A percentile compares a stretch with the other conserved stretches of the same genome.
Evolutionary conservation across 495 filamentous ascomycete genomes (phyloP).

Genomic region (Gamarada debralockiae): DNA sequence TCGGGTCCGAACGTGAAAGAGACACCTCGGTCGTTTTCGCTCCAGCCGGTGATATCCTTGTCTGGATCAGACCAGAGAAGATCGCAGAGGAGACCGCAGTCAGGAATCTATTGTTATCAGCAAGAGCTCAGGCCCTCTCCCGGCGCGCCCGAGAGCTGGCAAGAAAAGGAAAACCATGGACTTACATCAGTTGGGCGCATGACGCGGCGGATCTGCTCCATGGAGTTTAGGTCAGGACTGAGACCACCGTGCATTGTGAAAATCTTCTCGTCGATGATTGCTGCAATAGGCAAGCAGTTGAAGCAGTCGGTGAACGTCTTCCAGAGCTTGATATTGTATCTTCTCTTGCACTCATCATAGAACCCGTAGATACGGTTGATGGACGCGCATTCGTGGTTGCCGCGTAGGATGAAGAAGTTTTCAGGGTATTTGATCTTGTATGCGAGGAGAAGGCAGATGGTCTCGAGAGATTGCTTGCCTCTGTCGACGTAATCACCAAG

Average conservation of each 20-base stretch:
- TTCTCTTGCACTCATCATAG: slow-evolving; percentile 98
- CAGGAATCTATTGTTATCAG: slow-evolving; percentile 79
- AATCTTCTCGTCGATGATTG: slow-evolving; percentile 99
- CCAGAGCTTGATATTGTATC: slow-evolving; percentile 99
- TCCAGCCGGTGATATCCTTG: slow-evolving; percentile 99
- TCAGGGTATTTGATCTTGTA: slow-evolving; percentile 99
- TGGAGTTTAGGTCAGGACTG: slow-evolving; percentile 96
- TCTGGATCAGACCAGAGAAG: slow-evolving; percentile 98
- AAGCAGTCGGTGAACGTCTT: slow-evolving; percentile 99
- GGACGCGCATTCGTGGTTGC: slow-evolving; percentile 98
- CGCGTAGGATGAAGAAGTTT: slow-evolving; percentile 98
- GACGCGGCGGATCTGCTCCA: slow-evolving; percentile 98
- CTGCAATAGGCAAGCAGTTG: slow-evolving; percentile 99
- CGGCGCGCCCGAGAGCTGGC: slow-evolving; percentile 35
- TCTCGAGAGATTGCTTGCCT: slow-evolving; percentile 99
- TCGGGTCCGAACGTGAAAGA: slow-evolving; percentile 99
- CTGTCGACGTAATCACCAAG: slow-evolving; percentile 98
- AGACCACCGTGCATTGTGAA: slow-evolving; percentile 99
- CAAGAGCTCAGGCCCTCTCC: slow-evolving; percentile 30
- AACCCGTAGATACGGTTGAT: slow-evolving; percentile 99
- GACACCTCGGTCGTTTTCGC: slow-evolving; percentile 97
- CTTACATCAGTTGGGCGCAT: slow-evolving; percentile 99
- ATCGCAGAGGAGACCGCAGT: slow-evolving; percentile 96
- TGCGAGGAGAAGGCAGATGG: slow-evolving; percentile 94
- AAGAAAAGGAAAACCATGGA: slow-evolving; percentile 23